A percentile compares a stretch with the other conserved stretches of the same genome.
phyloP scores from a whole-genome alignment of 2,329 filamentous ascomycete genomes.

The Exophiala alcalophila region DNA sequence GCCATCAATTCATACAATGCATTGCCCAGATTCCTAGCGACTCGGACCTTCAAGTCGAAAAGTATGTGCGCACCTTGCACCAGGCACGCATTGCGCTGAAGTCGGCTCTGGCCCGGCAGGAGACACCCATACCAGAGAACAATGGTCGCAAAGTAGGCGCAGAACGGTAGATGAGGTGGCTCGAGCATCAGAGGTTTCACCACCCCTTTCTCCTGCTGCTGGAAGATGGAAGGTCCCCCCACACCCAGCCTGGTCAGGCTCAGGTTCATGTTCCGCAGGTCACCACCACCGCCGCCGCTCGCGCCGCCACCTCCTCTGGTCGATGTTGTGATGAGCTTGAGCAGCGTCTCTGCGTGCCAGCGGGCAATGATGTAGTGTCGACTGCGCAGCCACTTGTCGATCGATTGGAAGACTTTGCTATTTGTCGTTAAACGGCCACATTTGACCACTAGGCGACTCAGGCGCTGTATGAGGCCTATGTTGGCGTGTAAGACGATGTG shows the following conservation, averaged over 20 bases:
- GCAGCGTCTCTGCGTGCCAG: slow-evolving; percentile 1
- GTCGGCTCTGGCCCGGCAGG: neutral
- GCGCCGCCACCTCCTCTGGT: no score
- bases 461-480: neutral
- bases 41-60: neutral
- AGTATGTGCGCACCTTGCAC: neutral
- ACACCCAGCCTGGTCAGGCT: neutral
- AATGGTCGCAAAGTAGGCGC: slow-evolving; percentile 6
- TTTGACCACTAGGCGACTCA: no score
- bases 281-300: no score
- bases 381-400: neutral
- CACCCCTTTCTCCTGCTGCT: neutral
- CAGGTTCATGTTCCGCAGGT: no score
- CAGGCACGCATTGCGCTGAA: neutral
- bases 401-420: neutral
- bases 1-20: no score
- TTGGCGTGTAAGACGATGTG: slow-evolving; percentile 5
- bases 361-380: neutral
- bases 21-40: no score
- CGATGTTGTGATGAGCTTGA: neutral
- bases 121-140: slow-evolving; percentile 7
- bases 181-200: neutral
- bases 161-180: slow-evolving; percentile 8
- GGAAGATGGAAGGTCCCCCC: no score
- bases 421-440: neutral